These are phyloP conservation scores for Cinnamomum micranthum DNA, from an alignment of 164 flowering plant genomes.

Conservation along the genomic window DNA sequence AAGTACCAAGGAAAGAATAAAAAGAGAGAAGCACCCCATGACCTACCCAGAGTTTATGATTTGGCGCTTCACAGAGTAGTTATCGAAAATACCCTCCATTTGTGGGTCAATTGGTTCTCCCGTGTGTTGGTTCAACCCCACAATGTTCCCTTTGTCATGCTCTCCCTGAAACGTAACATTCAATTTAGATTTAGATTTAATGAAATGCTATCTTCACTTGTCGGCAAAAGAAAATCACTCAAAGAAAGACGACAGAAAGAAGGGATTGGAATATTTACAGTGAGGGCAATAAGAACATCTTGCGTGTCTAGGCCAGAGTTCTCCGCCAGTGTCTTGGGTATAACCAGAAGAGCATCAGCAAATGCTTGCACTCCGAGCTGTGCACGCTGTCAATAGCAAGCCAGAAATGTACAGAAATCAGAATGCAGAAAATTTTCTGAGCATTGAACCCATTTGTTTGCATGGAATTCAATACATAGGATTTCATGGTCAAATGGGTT, in stretches of 20 bases:
- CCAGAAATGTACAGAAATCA: constrained; percentile 1
- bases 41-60: constrained; percentile 90
- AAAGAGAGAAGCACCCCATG: not conserved
- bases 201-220: not conserved
- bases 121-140: constrained; percentile 80
- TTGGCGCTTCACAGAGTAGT: constrained; percentile 95
- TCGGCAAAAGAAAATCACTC: not conserved
- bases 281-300: constrained; percentile 83
- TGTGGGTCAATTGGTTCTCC: constrained; percentile 94
- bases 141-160: constrained; percentile 88
- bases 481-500: too few relatives aligned
- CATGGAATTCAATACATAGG: too few relatives aligned
- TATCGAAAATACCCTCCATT: constrained; percentile 97
- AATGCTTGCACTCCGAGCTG: constrained; percentile 98
- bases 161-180: constrained; percentile 51
- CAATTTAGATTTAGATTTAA: not conserved
- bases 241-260: not conserved
- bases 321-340: constrained; percentile 96
- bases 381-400: constrained; percentile 65
- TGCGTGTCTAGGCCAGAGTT: constrained; percentile 98
- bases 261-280: constrained; percentile 32
- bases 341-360: constrained; percentile 95
- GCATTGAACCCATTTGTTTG: not conserved
- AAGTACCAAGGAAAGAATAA: not conserved
- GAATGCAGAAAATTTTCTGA: not conserved